Percentiles rank a stretch among this genome's conserved stretches.
Conservation (phyloP, 805 yeast species). For the Suhomyces sp. region DNA sequence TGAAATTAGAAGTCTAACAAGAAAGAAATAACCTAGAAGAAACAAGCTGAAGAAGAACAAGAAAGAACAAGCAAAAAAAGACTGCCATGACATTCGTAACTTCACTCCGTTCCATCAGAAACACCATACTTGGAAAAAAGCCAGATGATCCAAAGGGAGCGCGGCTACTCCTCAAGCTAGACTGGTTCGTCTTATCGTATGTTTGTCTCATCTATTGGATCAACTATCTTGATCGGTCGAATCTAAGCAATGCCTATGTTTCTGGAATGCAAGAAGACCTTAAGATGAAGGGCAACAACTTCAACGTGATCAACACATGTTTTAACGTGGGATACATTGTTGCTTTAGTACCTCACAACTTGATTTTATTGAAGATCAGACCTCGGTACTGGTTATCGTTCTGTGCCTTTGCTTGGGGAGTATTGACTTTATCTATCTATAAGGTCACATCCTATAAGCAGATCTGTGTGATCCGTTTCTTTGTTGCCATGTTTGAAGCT, state of each 20-base stretch:
- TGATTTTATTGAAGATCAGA: conserved; percentile 49
- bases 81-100: too few species aligned
- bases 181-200: conserved; percentile 43
- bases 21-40: too few species aligned
- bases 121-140: conserved; percentile 28
- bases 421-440: conserved; percentile 51
- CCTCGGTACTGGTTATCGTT: conserved; percentile 59
- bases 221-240: conserved; percentile 59
- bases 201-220: conserved; percentile 43
- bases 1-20: too few species aligned
- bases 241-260: conserved; percentile 60
- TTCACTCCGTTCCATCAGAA: conserved; percentile 8
- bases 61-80: too few species aligned
- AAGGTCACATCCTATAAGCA: conserved; percentile 47
- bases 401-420: conserved; percentile 57
- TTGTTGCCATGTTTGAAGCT: conserved; percentile 61
- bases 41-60: too few species aligned
- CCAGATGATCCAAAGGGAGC: conserved; percentile 32
- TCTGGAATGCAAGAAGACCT: conserved; percentile 64
- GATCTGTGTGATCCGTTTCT: conserved; percentile 57
- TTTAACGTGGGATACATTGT: conserved; percentile 62
- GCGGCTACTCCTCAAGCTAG: conserved; percentile 34
- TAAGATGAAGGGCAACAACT: conserved; percentile 46
- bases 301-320: conserved; percentile 52
- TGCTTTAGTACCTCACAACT: conserved; percentile 61